Base-by-base conservation (phyloP, 2,329 filamentous ascomycete genomes). In the Arthrinium puccinioides region DNA sequence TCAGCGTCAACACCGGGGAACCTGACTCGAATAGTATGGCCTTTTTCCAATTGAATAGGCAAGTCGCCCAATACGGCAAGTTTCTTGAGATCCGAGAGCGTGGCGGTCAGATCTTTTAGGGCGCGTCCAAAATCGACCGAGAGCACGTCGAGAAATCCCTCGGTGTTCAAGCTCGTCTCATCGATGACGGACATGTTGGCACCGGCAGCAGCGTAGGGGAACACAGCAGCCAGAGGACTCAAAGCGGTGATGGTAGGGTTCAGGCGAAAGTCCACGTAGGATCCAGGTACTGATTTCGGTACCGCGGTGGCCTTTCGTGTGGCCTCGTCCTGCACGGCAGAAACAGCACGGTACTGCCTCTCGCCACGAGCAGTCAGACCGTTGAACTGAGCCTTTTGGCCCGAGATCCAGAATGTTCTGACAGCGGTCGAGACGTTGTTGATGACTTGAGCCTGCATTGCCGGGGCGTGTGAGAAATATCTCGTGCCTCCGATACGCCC, bases 381-480 rank as follows among this genome's bases (percentile, higher is more conserved):
- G 56, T 95, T 85, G 51, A 89, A 96, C 40, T 85, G 84, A 9
- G 84, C 82, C 59, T 89, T 92, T 53, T 94, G 80, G 0, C 92
- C 92, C 0, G 85, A 88, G n/a, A 95, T 72, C 64, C 87, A 83
- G 63, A 98, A 96, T 10, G 88, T 89, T 37, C 92, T 80, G 53
- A 97, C 82, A 5, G 88, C 92, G 50, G 88, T 82, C 10, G 87
- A 94, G n/a, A 96, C 90, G 61, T 95, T 95, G 60, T 92, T 84
- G 36, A 97, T 77, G 32, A 97, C 87, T 59, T 97, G 87, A 1
- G 89, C 87, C 26, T 87, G 88, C 7, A 82, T 78, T 9, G 86
- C 83, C 2, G 90, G 87, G 1, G 80, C 77, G 63, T 96, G 89
- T 1, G 87, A 94, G 64, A 97, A 97, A 67, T 90, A 90, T 47